Evolutionary conservation across 2,329 filamentous ascomycete species (phyloP), one percentile per base, ranked within the genome.

Genomic region (Didymella glomerata): DNA sequence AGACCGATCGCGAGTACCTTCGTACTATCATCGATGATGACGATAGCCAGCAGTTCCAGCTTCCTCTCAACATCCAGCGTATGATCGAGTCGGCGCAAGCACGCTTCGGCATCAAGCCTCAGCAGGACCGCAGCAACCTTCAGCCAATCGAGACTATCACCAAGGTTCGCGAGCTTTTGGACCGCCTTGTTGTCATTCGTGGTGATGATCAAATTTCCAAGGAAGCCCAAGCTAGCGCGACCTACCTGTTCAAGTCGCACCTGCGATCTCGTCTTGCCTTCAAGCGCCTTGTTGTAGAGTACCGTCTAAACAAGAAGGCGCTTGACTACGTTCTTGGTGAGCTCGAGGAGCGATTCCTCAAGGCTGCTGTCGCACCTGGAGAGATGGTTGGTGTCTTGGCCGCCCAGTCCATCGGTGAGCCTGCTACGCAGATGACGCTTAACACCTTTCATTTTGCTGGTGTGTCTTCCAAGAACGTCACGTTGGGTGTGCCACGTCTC

Each of bases 371-470:
- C 61, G 92, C 88, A 69, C 94, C 95, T 47, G 95, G 96, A 75
- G 96, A 99, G 77, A 99, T 99, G 95, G 95, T 99, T 56, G 95
- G 95, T 81, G 95, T 99, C 22, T 82, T 99, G 72, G 95, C 95
- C 64, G 95, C 96, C 7, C 95, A 99, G 81, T 99, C 95, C 30
- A 99, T 99, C 76, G 95, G 95, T 82, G 95, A 99, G 79, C 95
- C 95, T 40, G 96, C 95, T 22, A 99, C 95, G 1, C 95, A 99
- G 83, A 99, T 99, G 95, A 99, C 95, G 1, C 82, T 99, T 61
- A 99, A 99, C 82, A 99, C 95, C 24, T 99, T 99, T 90, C 95
- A 99, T 84, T 99, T 99, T 78, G 93, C 95, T 78, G 95, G 95
- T 97, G 93, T 99, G 61, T 97, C 96, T 36, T 97, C 94, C 24